phyloP scores from a whole-genome alignment of 441 rosid genomes.

The Raphanus hybrid region DNA sequence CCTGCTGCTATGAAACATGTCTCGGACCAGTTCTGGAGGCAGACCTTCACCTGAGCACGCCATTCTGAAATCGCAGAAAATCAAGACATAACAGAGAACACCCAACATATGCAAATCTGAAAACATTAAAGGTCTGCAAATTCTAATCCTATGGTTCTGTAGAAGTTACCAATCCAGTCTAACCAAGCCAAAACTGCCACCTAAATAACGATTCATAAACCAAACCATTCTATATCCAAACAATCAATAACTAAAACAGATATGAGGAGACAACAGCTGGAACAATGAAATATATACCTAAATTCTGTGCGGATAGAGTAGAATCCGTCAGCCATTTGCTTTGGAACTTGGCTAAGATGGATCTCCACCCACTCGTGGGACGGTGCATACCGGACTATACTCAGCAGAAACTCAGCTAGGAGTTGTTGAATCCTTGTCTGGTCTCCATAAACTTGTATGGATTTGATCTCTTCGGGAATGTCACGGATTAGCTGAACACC shows the following conservation, averaged over 20 bases:
- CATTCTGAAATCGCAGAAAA: conserved; percentile 58
- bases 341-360: conserved; percentile 66
- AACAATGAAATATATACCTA: conserved; percentile 54
- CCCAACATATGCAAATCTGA: background rate
- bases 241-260: background rate
- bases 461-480: conserved; percentile 88
- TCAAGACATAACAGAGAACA: conserved; percentile 4
- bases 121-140: background rate
- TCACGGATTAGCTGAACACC: conserved; percentile 86
- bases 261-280: background rate
- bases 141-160: conserved; percentile 11
- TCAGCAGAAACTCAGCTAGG: conserved; percentile 85
- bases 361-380: conserved; percentile 95
- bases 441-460: conserved; percentile 82
- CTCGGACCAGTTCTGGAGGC: conserved; percentile 77
- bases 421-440: conserved; percentile 89
- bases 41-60: conserved; percentile 95
- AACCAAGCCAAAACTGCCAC: background rate
- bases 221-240: conserved; percentile 1
- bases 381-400: conserved; percentile 80
- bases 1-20: conserved; percentile 84
- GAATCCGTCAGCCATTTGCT: conserved; percentile 59
- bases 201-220: conserved; percentile 7
- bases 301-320: conserved; percentile 66
- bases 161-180: background rate